Evolutionary conservation across 306 rosid species (phyloP).

Genomic region (Senna siamea): DNA sequence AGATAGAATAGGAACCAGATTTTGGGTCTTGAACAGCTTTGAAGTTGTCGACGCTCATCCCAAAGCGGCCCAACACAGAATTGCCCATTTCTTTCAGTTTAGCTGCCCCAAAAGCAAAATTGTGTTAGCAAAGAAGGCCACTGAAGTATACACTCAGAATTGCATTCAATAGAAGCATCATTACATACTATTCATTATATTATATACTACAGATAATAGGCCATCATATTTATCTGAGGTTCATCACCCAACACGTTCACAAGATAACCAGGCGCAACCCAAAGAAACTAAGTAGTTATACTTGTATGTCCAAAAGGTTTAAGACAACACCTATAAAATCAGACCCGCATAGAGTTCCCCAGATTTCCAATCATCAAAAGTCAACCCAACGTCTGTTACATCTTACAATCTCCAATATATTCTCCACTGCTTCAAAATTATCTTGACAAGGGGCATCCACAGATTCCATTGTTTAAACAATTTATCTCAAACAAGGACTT

Average conservation of each 20-base stretch:
- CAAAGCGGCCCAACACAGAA: conserved; percentile 88
- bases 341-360: neutral
- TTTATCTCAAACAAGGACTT: neutral
- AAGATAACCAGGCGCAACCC: neutral
- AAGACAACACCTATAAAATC: neutral
- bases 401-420: conserved; percentile 8
- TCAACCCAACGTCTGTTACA: neutral
- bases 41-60: conserved; percentile 89
- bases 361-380: neutral
- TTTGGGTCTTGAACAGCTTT: conserved; percentile 90
- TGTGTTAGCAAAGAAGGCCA: neutral
- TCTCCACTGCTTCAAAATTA: neutral
- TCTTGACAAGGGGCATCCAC: neutral
- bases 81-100: conserved; percentile 94
- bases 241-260: conserved; percentile 7
- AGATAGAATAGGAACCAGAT: conserved; percentile 87
- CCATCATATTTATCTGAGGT: neutral
- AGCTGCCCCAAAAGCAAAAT: conserved; percentile 47
- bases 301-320: conserved; percentile 1
- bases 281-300: neutral
- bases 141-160: conserved; percentile 1
- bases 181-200: neutral
- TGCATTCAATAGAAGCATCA: neutral
- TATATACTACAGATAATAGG: neutral
- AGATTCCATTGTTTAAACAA: neutral